A percentile compares a stretch with the other conserved stretches of the same genome.
Evolutionary conservation across 192 early-diverging fungal genomes (phyloP).

Genomic region (Diversispora epigaea): DNA sequence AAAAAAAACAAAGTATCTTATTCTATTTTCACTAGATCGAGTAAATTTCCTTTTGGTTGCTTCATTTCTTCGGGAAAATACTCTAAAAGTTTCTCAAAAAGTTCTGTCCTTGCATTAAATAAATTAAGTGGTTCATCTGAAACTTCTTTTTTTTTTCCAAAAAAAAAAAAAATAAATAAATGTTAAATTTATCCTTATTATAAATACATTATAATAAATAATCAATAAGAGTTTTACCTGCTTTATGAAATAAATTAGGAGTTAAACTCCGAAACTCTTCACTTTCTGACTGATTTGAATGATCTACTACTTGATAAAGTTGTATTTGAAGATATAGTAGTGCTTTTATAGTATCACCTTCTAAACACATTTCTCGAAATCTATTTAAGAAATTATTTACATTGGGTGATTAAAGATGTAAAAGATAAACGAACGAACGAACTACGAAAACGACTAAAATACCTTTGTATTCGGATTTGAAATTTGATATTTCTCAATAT

Average conservation of each 20-base stretch:
- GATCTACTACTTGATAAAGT: conserved; percentile 72
- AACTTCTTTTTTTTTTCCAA: too few species aligned
- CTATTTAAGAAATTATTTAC: background rate
- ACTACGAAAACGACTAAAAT: background rate
- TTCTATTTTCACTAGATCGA: conserved; percentile 62
- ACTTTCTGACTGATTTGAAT: conserved; percentile 46
- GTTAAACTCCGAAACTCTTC: conserved; percentile 37
- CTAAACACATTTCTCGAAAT: conserved; percentile 19
- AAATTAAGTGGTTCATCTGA: conserved; percentile 21
- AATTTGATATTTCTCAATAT: conserved; percentile 15
- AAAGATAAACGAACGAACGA: background rate
- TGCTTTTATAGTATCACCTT: conserved; percentile 51
- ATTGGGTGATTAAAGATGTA: background rate
- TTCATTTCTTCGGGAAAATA: conserved; percentile 76
- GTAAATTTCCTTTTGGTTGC: conserved; percentile 70
- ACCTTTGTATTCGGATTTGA: conserved; percentile 27
- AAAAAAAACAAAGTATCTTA: background rate
- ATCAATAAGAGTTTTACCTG: conserved; percentile 1
- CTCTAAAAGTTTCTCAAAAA: conserved; percentile 70
- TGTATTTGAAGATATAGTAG: conserved; percentile 77
- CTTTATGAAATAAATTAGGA: background rate
- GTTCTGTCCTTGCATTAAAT: conserved; percentile 51
- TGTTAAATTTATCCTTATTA: background rate
- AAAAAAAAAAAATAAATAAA: background rate
- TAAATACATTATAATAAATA: background rate